Evolutionary conservation across 495 filamentous ascomycete species (phyloP).

Genomic region (Friedmanniomyces endolithicus): DNA sequence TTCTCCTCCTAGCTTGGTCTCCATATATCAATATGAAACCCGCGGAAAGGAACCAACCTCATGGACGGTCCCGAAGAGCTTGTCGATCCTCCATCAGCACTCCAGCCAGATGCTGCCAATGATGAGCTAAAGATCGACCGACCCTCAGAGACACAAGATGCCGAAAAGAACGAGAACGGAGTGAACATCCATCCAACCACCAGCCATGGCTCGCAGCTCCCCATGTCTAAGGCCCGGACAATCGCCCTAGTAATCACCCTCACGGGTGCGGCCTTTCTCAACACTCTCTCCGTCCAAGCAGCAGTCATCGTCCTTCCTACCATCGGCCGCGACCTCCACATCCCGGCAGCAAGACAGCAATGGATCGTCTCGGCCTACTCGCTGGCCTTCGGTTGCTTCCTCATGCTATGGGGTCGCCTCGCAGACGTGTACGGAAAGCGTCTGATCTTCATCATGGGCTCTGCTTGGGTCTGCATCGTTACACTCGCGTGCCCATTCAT

Average conservation of each 20-base stretch:
- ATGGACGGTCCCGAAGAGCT: too few relatives aligned
- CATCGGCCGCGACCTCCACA: slow-evolving; percentile 41
- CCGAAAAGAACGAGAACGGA: not conserved
- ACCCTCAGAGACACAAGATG: not conserved
- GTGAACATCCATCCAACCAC: not conserved
- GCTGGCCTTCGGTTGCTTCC: slow-evolving; percentile 27
- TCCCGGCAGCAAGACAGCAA: slow-evolving; percentile 46
- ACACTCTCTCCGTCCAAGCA: slow-evolving; percentile 46
- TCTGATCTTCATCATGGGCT: slow-evolving; percentile 29
- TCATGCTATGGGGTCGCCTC: slow-evolving; percentile 28
- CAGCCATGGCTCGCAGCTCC: slow-evolving; percentile 3
- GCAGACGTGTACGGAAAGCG: slow-evolving; percentile 31
- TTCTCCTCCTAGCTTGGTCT: not conserved
- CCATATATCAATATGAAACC: not conserved
- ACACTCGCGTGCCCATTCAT: slow-evolving; percentile 27
- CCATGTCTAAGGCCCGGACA: slow-evolving; percentile 10
- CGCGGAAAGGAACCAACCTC: too few relatives aligned
- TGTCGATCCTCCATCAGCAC: too few relatives aligned
- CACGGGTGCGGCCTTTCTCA: slow-evolving; percentile 44
- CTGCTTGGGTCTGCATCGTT: slow-evolving; percentile 24
- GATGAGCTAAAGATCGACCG: not conserved
- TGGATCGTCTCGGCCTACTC: slow-evolving; percentile 52
- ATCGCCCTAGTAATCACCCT: slow-evolving; percentile 27
- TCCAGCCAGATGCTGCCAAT: too few relatives aligned
- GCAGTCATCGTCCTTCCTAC: slow-evolving; percentile 50